Conservation (phyloP, 768 basidiomycete species). For the Dioszegia crocea region DNA sequence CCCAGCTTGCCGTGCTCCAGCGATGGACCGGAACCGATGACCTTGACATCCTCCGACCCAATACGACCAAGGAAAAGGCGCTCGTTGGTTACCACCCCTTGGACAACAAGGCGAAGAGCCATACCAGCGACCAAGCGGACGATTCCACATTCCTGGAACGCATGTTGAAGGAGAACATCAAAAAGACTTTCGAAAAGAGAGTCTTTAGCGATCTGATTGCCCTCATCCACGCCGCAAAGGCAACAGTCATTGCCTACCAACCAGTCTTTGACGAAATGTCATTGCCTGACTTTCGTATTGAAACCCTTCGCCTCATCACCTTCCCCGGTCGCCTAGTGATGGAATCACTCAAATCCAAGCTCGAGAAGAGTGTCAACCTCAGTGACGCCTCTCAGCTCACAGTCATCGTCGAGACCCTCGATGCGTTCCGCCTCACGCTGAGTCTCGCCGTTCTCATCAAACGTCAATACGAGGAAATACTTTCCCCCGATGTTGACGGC, state of each 20-base stretch:
- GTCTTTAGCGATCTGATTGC: conserved; percentile 69
- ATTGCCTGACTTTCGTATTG: conserved; percentile 77
- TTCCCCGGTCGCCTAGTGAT: conserved; percentile 94
- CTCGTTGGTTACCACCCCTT: conserved; percentile 41
- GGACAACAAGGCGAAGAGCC: conserved; percentile 30
- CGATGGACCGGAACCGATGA: conserved; percentile 92
- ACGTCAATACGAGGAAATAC: conserved; percentile 85
- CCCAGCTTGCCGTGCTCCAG: conserved; percentile 72
- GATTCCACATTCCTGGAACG: conserved; percentile 88
- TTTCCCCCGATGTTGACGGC: conserved; percentile 76
- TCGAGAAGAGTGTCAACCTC: conserved; percentile 74
- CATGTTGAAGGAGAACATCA: conserved; percentile 88
- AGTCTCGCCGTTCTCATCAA: conserved; percentile 92
- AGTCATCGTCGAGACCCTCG: conserved; percentile 80
- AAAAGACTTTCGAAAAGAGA: conserved; percentile 81
- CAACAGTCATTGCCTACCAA: conserved; percentile 76
- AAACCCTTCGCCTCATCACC: conserved; percentile 85
- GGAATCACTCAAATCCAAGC: conserved; percentile 79
- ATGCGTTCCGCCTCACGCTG: conserved; percentile 84
- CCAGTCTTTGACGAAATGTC: conserved; percentile 77
- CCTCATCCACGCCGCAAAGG: conserved; percentile 78
- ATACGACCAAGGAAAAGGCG: conserved; percentile 60
- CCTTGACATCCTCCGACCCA: conserved; percentile 78
- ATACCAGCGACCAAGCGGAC: conserved; percentile 52
- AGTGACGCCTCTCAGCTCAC: conserved; percentile 83